Percentiles rank a stretch among this genome's conserved stretches.
Conservation (phyloP, 257 asterid genomes). For the Solanum medicagineum region DNA sequence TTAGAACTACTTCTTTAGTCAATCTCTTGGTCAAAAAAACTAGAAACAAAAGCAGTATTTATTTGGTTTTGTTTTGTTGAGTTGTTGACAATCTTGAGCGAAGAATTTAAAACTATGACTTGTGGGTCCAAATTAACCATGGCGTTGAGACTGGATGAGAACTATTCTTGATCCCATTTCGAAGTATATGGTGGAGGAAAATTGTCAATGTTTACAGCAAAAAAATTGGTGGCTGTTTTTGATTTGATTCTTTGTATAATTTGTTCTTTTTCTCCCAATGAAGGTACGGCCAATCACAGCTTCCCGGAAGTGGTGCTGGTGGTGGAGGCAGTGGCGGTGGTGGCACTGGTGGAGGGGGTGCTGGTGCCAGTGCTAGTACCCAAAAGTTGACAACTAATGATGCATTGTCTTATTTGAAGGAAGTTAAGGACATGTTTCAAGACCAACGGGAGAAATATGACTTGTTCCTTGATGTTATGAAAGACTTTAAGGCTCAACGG, state of each 20-base stretch:
- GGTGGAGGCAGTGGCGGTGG: slow-evolving; percentile 8
- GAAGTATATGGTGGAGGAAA: not conserved
- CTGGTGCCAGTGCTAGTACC: slow-evolving; percentile 26
- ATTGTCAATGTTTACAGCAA: not conserved
- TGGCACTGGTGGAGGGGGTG: not conserved
- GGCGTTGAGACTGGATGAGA: not conserved
- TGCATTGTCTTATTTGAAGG: slow-evolving; percentile 46
- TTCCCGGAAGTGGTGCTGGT: slow-evolving; percentile 15
- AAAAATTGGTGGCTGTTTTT: not conserved
- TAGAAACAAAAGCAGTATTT: not conserved
- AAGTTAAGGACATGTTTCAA: slow-evolving; percentile 54
- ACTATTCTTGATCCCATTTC: not conserved
- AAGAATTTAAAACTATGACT: not conserved
- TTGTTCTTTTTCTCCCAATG: not conserved
- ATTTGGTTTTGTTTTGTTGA: not conserved
- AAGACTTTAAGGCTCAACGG: slow-evolving; percentile 61
- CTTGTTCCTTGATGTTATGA: slow-evolving; percentile 60
- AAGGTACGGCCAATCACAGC: not conserved
- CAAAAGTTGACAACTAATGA: slow-evolving; percentile 49
- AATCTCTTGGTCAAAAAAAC: not conserved
- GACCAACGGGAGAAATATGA: slow-evolving; percentile 57
- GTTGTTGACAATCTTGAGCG: not conserved
- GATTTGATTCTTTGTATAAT: not conserved
- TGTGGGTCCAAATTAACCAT: not conserved
- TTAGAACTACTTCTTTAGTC: not conserved